These are phyloP conservation scores for Lablab purpureus DNA, from an alignment of 306 rosid species.

Conservation along the genomic window DNA sequence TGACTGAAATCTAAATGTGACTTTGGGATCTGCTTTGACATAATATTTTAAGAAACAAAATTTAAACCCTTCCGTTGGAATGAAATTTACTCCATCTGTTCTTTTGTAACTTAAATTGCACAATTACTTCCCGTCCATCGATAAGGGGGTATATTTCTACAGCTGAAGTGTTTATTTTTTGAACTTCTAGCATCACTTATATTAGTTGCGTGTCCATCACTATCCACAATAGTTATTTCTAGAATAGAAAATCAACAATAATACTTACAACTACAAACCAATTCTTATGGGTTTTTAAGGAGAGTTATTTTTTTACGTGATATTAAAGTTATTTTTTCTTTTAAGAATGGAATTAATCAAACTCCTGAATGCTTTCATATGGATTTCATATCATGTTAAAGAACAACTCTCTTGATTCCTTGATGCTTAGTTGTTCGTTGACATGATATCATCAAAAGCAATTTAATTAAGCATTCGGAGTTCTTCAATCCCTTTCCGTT, in stretches of 20 bases:
- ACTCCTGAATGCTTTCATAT: neutral
- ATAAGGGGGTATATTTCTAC: neutral
- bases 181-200: constrained; percentile 14
- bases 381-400: neutral
- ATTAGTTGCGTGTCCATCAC: neutral
- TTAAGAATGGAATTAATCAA: neutral
- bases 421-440: neutral
- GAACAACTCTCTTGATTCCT: neutral
- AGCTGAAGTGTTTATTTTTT: neutral
- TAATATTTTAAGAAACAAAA: neutral
- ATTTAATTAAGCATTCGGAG: neutral
- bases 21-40: constrained; percentile 4
- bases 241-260: neutral
- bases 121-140: neutral
- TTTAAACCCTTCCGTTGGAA: neutral
- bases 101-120: constrained; percentile 4
- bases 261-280: constrained; percentile 1
- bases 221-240: neutral
- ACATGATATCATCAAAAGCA: constrained; percentile 1
- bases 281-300: neutral
- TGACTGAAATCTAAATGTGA: constrained; percentile 19
- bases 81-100: neutral
- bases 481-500: neutral
- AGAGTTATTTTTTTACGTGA: neutral
- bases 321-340: neutral